A percentile compares a stretch with the other conserved stretches of the same genome.
Evolutionary conservation across 306 rosid species (phyloP).

Genomic region (Adenanthera pavonina): DNA sequence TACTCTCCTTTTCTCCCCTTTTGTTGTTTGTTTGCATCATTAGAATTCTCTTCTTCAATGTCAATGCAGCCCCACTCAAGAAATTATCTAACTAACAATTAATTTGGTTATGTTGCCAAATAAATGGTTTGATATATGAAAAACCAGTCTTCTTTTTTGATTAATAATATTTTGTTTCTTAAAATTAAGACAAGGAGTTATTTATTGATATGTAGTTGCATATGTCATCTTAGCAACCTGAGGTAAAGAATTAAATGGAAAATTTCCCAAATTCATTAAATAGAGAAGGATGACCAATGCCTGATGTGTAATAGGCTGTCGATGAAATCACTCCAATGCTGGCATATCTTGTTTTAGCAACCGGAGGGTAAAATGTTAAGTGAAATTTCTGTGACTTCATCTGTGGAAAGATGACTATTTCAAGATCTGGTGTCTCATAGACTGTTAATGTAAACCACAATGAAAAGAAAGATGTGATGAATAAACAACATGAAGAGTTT

Average conservation of each 20-base stretch:
- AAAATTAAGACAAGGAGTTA: not conserved
- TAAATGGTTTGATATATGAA: not conserved
- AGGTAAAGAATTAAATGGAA: not conserved
- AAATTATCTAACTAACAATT: not conserved
- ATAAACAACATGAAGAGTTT: not conserved
- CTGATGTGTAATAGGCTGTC: conserved; percentile 6
- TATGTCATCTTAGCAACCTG: not conserved
- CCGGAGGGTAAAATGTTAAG: not conserved
- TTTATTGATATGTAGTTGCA: not conserved
- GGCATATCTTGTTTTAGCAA: conserved; percentile 20
- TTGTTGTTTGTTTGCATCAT: not conserved
- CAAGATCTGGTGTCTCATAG: not conserved
- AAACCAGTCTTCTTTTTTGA: conserved; percentile 1
- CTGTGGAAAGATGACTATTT: conserved; percentile 11
- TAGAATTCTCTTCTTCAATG: conserved; percentile 13
- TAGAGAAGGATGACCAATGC: not conserved
- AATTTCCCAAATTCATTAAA: conserved; percentile 2
- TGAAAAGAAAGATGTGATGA: conserved; percentile 11
- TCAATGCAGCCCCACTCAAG: not conserved
- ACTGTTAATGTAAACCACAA: conserved; percentile 18
- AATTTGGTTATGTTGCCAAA: conserved; percentile 23
- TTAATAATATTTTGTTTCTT: not conserved
- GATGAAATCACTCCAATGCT: conserved; percentile 3
- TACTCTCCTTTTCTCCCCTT: conserved; percentile 19
- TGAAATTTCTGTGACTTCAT: conserved; percentile 7